These are phyloP conservation scores for Ophiostoma pallidulum DNA, from an alignment of 2,329 filamentous ascomycete genomes.

Conservation along the genomic window DNA sequence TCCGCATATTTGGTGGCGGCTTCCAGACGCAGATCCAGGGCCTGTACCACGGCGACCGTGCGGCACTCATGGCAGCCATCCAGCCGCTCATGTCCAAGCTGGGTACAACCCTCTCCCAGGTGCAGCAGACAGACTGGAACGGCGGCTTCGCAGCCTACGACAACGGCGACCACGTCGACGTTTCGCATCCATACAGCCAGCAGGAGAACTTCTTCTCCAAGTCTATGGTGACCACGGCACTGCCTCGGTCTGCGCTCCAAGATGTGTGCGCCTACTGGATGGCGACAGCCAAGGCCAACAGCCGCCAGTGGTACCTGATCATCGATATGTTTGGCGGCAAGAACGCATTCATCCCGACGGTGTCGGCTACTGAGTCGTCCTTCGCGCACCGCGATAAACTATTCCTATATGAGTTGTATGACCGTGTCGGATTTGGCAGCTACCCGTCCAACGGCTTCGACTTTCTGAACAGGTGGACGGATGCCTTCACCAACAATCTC, in stretches of 20 bases:
- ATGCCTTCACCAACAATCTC: conserved; percentile 22
- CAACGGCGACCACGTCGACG: conserved; percentile 23
- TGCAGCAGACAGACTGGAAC: conserved; percentile 21
- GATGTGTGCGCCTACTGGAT: conserved; percentile 23
- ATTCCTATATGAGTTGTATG: conserved; percentile 42
- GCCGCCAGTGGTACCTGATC: conserved; percentile 26
- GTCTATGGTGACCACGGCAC: conserved; percentile 19
- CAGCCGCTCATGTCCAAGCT: conserved; percentile 19
- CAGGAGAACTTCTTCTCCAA: conserved; percentile 26
- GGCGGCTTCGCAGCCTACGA: conserved; percentile 24
- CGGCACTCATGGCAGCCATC: conserved; percentile 16
- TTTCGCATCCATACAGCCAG: conserved; percentile 19
- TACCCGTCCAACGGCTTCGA: conserved; percentile 29
- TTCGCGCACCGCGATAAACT: conserved; percentile 36
- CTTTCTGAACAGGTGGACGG: conserved; percentile 34
- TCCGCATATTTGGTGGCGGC: conserved; percentile 21
- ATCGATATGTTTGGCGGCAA: conserved; percentile 27
- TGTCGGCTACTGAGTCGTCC: conserved; percentile 22
- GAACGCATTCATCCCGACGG: conserved; percentile 28
- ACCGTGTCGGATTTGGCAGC: conserved; percentile 23
- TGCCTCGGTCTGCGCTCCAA: conserved; percentile 19
- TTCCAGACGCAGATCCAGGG: conserved; percentile 21
- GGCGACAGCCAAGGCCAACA: conserved; percentile 14
- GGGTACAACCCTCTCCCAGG: conserved; percentile 17
- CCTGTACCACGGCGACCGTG: conserved; percentile 20